phyloP scores from a whole-genome alignment of 2,329 filamentous ascomycete genomes.

The Corinectria fuckeliana region DNA sequence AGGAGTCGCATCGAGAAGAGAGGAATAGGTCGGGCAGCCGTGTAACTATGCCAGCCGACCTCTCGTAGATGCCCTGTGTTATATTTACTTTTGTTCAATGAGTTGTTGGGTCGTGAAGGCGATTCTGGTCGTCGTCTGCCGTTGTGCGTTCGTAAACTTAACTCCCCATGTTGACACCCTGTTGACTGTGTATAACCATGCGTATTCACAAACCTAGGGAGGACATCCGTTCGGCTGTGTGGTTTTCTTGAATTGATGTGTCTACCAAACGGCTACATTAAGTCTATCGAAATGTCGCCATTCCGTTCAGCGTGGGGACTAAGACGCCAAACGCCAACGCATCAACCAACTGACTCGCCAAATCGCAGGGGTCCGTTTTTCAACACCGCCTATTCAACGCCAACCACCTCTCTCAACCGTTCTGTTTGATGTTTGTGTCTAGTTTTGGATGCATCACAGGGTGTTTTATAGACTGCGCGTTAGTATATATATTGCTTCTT shows the following conservation, averaged over 20 bases:
- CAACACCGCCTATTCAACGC: conserved; percentile 36
- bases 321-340: conserved; percentile 14
- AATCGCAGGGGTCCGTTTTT: conserved; percentile 16
- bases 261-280: not conserved
- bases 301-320: not conserved
- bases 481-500: not conserved
- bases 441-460: not conserved
- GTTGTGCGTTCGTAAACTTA: not conserved
- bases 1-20: conserved; percentile 21
- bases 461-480: not conserved
- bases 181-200: not conserved
- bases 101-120: not conserved
- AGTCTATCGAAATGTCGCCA: not conserved
- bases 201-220: no score
- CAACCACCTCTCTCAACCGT: not conserved
- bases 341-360: conserved; percentile 14
- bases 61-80: conserved; percentile 39
- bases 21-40: conserved; percentile 28
- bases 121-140: not conserved
- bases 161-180: no score
- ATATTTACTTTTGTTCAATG: conserved; percentile 39
- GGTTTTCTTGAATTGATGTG: not conserved
- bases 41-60: conserved; percentile 39
- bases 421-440: not conserved
- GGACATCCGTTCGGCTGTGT: not conserved